These are phyloP conservation scores for Triticum monococcum DNA, from an alignment of 176 grass and related monocot genomes.

Conservation along the genomic window DNA sequence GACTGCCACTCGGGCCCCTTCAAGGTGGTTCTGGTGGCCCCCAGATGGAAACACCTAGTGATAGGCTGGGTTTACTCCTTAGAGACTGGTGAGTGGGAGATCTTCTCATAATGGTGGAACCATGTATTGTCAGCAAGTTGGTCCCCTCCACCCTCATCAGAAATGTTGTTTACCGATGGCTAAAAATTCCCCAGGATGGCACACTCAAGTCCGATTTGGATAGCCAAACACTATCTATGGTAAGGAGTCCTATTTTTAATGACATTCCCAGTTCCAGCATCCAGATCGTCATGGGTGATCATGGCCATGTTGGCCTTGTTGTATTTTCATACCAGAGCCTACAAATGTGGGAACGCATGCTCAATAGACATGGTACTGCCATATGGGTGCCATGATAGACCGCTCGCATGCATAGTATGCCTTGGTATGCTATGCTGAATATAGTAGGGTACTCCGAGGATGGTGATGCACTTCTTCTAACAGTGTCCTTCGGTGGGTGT, in stretches of 20 bases:
- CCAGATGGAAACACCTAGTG: too few relatives aligned
- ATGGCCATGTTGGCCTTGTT: background rate
- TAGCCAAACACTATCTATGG: too few relatives aligned
- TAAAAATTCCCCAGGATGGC: background rate
- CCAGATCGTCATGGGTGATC: background rate
- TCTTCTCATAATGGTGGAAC: background rate
- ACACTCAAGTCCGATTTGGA: background rate
- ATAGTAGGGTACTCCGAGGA: too few relatives aligned
- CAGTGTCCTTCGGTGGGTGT: too few relatives aligned
- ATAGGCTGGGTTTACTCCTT: background rate
- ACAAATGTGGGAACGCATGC: background rate
- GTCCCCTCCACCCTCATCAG: background rate
- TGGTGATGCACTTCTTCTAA: background rate
- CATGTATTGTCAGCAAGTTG: background rate
- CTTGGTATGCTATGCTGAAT: too few relatives aligned
- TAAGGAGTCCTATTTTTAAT: too few relatives aligned
- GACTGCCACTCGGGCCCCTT: too few relatives aligned
- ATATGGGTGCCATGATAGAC: background rate
- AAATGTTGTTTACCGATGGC: background rate
- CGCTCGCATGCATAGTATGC: too few relatives aligned
- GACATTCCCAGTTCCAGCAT: too few relatives aligned
- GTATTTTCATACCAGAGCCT: background rate
- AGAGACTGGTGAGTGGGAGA: background rate
- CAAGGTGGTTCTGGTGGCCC: background rate
- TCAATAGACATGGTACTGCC: background rate